Conservation (phyloP, 176 grass and related monocot genomes). For the Zoysia japonica region DNA sequence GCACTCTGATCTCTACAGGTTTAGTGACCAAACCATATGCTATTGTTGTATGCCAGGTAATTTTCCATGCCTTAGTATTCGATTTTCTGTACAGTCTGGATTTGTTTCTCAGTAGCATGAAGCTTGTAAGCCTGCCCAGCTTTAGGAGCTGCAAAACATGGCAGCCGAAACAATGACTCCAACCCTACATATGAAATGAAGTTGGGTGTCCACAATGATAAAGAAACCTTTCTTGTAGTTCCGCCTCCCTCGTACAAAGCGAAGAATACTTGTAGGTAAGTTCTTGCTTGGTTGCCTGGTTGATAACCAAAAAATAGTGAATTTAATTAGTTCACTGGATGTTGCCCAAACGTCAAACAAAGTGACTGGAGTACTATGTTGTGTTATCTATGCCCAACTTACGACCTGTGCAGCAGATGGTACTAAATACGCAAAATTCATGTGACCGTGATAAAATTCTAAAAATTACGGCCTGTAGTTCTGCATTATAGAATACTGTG, state of each 20-base stretch:
- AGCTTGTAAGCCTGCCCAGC: background rate
- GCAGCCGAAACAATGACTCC: background rate
- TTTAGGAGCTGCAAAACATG: background rate
- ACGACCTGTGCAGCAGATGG: background rate
- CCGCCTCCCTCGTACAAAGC: background rate
- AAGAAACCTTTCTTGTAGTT: background rate
- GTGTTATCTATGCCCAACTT: background rate
- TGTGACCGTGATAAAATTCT: background rate
- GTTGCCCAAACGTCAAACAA: background rate
- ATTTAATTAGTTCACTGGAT: background rate
- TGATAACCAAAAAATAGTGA: background rate
- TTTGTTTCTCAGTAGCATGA: background rate
- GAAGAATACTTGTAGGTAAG: background rate
- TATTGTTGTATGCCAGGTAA: slow-evolving; percentile 62
- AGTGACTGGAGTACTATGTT: slow-evolving; percentile 1
- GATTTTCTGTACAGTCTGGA: background rate
- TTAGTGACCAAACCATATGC: slow-evolving; percentile 57
- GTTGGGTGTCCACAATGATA: background rate
- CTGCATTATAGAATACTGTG: slow-evolving; percentile 9
- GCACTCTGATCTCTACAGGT: slow-evolving; percentile 71
- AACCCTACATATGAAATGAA: background rate
- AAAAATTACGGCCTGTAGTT: background rate
- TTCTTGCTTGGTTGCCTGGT: background rate
- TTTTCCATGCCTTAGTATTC: slow-evolving; percentile 19
- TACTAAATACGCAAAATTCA: background rate